phyloP scores from a whole-genome alignment of 192 early-diverging fungal genomes.

The Borealophlyctis nickersoniae region DNA sequence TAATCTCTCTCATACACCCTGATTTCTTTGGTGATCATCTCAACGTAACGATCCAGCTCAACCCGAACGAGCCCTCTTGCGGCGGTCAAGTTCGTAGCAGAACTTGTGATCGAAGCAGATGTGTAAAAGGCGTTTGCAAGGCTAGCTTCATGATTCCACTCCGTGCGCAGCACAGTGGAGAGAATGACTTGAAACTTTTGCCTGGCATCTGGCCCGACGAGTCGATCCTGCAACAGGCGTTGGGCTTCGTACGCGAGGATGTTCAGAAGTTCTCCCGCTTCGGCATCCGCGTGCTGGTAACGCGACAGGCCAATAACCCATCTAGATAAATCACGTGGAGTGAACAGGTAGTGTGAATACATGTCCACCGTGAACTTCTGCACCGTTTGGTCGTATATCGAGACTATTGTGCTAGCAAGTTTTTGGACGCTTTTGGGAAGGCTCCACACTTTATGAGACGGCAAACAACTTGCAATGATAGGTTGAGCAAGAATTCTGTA shows the following conservation, averaged over 20 bases:
- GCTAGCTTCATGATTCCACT: conserved; percentile 42
- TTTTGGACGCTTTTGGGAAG: conserved; percentile 43
- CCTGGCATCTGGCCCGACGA: conserved; percentile 35
- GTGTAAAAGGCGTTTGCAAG: conserved; percentile 25
- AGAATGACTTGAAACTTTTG: conserved; percentile 41
- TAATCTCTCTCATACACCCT: conserved; percentile 48
- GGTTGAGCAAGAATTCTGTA: conserved; percentile 42
- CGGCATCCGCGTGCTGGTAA: conserved; percentile 36
- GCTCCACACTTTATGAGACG: conserved; percentile 42
- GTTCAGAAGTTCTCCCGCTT: conserved; percentile 42
- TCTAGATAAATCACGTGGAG: conserved; percentile 48
- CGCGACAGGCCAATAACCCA: conserved; percentile 39
- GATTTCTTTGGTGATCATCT: conserved; percentile 30
- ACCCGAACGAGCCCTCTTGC: conserved; percentile 24
- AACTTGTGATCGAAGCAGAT: background rate
- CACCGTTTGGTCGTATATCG: conserved; percentile 40
- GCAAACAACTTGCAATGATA: conserved; percentile 26
- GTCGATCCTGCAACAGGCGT: conserved; percentile 49
- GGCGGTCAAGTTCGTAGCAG: background rate
- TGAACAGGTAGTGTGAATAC: conserved; percentile 53
- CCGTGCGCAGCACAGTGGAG: conserved; percentile 30
- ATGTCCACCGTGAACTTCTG: conserved; percentile 51
- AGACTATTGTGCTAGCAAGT: conserved; percentile 45
- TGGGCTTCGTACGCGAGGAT: conserved; percentile 46
- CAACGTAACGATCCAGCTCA: conserved; percentile 25